Conservation (phyloP, 2,329 filamentous ascomycete species). For the Sclerotinia trifoliorum region DNA sequence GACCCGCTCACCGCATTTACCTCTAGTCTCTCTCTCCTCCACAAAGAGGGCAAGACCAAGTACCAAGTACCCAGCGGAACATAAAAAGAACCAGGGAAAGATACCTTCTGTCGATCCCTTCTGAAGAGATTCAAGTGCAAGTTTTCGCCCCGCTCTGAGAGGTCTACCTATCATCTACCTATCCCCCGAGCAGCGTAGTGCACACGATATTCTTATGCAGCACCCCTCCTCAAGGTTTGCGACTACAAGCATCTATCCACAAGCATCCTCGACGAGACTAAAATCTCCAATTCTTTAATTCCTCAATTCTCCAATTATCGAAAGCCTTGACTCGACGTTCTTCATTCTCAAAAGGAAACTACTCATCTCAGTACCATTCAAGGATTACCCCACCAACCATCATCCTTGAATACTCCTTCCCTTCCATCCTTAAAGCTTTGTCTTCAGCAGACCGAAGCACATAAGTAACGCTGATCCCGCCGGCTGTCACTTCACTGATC, state of each 20-base stretch:
- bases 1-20: constrained; percentile 20
- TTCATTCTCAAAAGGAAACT: constrained; percentile 17
- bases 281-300: constrained; percentile 22
- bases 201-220: constrained; percentile 25
- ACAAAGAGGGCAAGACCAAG: constrained; percentile 19
- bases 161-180: neutral
- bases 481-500: constrained; percentile 29
- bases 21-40: constrained; percentile 22
- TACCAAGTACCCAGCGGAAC: constrained; percentile 23
- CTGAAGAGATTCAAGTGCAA: constrained; percentile 30
- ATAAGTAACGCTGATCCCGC: constrained; percentile 41
- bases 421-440: constrained; percentile 19
- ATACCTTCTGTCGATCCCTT: constrained; percentile 32
- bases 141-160: constrained; percentile 25
- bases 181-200: constrained; percentile 22
- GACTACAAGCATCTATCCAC: neutral
- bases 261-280: constrained; percentile 28
- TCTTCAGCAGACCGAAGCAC: constrained; percentile 30
- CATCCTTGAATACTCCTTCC: constrained; percentile 27
- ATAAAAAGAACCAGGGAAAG: constrained; percentile 23
- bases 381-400: constrained; percentile 31
- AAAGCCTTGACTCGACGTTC: constrained; percentile 20
- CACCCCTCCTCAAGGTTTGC: neutral
- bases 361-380: constrained; percentile 12
- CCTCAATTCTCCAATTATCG: constrained; percentile 20